Percentiles rank a stretch among this genome's conserved stretches.
Conservation (phyloP, 345 rosid species). For the Populus ilicifolia region DNA sequence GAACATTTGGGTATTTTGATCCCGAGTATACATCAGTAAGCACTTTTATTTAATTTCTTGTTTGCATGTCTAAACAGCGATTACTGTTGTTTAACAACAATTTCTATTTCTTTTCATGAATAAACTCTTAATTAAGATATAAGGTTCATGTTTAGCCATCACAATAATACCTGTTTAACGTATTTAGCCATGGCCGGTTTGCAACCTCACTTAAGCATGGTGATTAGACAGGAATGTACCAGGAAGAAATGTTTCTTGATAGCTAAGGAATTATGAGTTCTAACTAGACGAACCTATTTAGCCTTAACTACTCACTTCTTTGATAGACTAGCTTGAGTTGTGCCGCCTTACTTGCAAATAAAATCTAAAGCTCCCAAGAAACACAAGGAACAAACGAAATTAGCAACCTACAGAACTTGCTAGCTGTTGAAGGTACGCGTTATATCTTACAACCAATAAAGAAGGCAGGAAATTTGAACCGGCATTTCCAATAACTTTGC, state of each 20-base stretch:
- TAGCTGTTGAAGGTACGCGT: not conserved
- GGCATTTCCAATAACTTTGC: not conserved
- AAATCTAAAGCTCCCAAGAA: not conserved
- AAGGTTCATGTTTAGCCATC: not conserved
- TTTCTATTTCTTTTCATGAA: not conserved
- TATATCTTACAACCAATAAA: not conserved
- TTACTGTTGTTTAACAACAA: not conserved
- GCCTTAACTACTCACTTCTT: not conserved
- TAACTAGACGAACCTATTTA: not conserved
- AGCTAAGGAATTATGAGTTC: not conserved
- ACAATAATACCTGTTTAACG: not conserved
- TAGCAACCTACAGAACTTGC: not conserved
- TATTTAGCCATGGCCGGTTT: not conserved
- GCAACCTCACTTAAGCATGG: not conserved
- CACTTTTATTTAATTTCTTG: conserved; percentile 1
- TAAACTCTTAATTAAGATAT: not conserved
- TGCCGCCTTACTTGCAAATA: not conserved
- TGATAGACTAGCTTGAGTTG: not conserved
- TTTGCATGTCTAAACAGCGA: not conserved
- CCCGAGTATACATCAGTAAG: conserved; percentile 94
- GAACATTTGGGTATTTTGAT: conserved; percentile 96
- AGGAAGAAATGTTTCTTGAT: not conserved
- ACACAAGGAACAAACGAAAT: not conserved
- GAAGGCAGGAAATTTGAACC: not conserved
- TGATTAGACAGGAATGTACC: not conserved